Percentiles rank a stretch among this genome's conserved stretches.
These are phyloP conservation scores for Hypoxylon sp. DNA, from an alignment of 2,329 filamentous ascomycete genomes.

Conservation along the genomic window DNA sequence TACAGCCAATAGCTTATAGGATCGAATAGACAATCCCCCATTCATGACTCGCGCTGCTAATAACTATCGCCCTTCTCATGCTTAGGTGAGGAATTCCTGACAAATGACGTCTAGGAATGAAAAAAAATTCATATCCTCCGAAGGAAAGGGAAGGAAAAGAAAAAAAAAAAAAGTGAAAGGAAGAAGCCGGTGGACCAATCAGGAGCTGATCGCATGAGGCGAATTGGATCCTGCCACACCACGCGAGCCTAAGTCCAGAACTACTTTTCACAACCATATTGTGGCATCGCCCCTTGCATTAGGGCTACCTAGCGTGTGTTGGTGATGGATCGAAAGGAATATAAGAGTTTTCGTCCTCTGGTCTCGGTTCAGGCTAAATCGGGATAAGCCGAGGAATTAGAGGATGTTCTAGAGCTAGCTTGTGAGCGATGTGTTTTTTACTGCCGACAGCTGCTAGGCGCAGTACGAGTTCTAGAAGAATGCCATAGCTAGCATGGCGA, in stretches of 20 bases:
- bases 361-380: conserved; percentile 36
- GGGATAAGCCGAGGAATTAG: conserved; percentile 21
- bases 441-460: conserved; percentile 18
- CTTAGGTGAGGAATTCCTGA: conserved; percentile 26
- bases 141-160: conserved; percentile 2
- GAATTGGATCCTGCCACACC: conserved; percentile 45
- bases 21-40: conserved; percentile 16
- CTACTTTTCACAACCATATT: conserved; percentile 12
- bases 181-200: conserved; percentile 25
- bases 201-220: conserved; percentile 38
- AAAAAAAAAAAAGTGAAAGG: conserved; percentile 9
- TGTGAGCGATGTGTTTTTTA: conserved; percentile 14
- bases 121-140: background rate
- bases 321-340: conserved; percentile 26
- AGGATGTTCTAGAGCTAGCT: conserved; percentile 24
- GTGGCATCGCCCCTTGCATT: conserved; percentile 43
- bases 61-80: conserved; percentile 5
- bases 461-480: conserved; percentile 21
- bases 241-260: conserved; percentile 13
- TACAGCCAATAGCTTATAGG: conserved; percentile 13
- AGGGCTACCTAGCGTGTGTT: conserved; percentile 31
- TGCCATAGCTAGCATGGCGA: background rate
- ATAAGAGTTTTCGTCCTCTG: conserved; percentile 9
- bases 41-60: conserved; percentile 9
- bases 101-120: conserved; percentile 6